These are phyloP conservation scores for Aspergillus sp. DNA, from an alignment of 2,329 filamentous ascomycete genomes.

Conservation along the genomic window DNA sequence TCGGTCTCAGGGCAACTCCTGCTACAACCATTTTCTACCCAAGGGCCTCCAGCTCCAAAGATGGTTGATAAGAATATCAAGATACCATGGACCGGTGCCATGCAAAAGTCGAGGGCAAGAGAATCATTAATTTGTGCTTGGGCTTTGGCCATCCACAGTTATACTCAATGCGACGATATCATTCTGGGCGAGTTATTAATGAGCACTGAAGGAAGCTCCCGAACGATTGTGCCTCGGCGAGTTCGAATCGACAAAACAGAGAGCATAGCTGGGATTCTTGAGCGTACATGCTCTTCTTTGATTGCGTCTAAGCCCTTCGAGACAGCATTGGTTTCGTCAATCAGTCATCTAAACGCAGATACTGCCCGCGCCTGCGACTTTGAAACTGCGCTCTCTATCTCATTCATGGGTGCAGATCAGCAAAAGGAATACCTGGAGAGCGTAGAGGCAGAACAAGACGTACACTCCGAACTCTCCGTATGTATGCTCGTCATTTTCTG, in stretches of 20 bases:
- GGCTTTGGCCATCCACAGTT: conserved; percentile 39
- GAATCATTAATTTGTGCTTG: conserved; percentile 43
- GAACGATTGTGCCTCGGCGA: conserved; percentile 44
- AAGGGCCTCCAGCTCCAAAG: conserved; percentile 10
- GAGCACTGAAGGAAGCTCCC: conserved; percentile 36
- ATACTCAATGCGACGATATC: conserved; percentile 40
- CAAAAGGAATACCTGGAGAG: not conserved
- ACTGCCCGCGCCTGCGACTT: conserved; percentile 41
- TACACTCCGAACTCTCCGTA: not conserved
- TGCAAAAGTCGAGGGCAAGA: not conserved
- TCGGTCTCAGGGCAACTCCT: conserved; percentile 4
- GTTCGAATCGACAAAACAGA: conserved; percentile 31
- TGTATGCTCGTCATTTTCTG: conserved; percentile 15
- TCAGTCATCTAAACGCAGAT: conserved; percentile 53
- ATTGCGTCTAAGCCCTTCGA: conserved; percentile 60
- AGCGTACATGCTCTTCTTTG: conserved; percentile 53
- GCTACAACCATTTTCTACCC: conserved; percentile 11
- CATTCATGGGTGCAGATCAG: not conserved
- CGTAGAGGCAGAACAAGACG: not conserved
- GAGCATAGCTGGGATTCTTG: conserved; percentile 49
- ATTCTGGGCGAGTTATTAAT: conserved; percentile 45
- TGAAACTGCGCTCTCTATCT: conserved; percentile 40
- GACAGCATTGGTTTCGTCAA: conserved; percentile 49
- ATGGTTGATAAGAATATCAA: conserved; percentile 3
- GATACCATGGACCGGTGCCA: conserved; percentile 14